A percentile compares a stretch with the other conserved stretches of the same genome.
Evolutionary conservation across 352 stramenopile species (phyloP).

Genomic region (Pseudoperonospora humuli): DNA sequence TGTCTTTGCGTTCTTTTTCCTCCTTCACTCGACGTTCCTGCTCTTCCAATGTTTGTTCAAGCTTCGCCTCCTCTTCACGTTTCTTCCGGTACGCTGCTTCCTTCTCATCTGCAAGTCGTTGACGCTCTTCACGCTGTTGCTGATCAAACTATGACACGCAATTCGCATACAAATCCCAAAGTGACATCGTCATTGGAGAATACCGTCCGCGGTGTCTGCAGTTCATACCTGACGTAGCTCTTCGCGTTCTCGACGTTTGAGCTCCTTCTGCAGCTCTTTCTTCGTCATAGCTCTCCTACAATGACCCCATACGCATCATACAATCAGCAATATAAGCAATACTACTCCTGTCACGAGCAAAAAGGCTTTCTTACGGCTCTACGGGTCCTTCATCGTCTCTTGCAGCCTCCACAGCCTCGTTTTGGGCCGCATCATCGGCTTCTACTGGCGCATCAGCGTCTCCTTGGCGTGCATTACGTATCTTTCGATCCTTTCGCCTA

Average conservation of each 20-base stretch:
- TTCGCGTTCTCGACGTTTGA: conserved; percentile 68
- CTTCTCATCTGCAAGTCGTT: conserved; percentile 45
- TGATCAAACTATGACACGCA: conserved; percentile 51
- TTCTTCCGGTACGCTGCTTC: conserved; percentile 57
- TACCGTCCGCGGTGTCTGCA: background rate
- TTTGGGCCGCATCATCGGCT: conserved; percentile 7
- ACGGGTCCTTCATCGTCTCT: conserved; percentile 13
- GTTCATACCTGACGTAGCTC: conserved; percentile 47
- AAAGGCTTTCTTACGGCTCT: conserved; percentile 32
- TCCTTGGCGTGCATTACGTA: conserved; percentile 19
- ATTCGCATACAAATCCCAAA: background rate
- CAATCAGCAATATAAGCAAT: background rate
- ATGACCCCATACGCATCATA: background rate
- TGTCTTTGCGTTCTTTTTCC: conserved; percentile 52
- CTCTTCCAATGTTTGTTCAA: conserved; percentile 41
- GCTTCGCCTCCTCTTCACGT: conserved; percentile 41
- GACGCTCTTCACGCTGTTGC: conserved; percentile 48
- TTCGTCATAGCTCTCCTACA: conserved; percentile 51
- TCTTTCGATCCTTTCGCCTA: conserved; percentile 60
- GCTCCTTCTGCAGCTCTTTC: conserved; percentile 72
- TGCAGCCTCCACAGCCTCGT: conserved; percentile 9
- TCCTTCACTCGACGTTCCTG: conserved; percentile 34
- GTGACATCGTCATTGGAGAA: background rate
- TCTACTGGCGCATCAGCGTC: conserved; percentile 8
- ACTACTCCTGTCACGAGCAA: background rate